Conservation (phyloP, 805 yeast species). For the Hanseniaspora hatyaiensis region DNA sequence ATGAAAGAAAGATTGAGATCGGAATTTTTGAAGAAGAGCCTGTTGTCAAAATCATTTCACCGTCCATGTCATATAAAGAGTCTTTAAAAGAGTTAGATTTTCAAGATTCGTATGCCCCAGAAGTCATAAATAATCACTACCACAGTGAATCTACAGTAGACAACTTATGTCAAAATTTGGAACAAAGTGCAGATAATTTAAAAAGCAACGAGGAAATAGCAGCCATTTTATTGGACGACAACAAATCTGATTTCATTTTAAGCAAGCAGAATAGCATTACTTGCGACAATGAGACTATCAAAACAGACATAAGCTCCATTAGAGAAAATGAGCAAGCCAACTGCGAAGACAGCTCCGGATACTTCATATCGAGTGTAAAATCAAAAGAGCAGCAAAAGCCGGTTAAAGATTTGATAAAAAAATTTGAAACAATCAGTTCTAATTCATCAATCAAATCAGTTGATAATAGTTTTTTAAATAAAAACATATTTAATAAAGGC, state of each 20-base stretch:
- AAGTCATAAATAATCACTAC: not conserved
- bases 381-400: conserved; percentile 1
- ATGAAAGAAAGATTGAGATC: not conserved
- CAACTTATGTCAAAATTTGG: not conserved
- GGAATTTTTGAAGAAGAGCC: not conserved
- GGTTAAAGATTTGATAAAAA: conserved; percentile 1
- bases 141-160: not conserved
- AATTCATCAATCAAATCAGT: not conserved
- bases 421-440: conserved; percentile 6
- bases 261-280: no score
- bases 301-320: not conserved
- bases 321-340: not conserved
- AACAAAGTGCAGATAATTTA: not conserved
- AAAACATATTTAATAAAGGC: conserved; percentile 6
- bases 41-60: not conserved
- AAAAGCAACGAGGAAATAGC: not conserved
- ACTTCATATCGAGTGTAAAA: not conserved
- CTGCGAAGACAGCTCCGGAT: not conserved
- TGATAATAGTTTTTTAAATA: conserved; percentile 7
- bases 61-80: not conserved
- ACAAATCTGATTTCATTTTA: no score
- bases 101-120: not conserved
- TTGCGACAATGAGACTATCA: not conserved
- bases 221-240: no score
- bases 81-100: not conserved